Evolutionary conservation across 148 eudicot genomes (phyloP).

Genomic region (Amaranthus cruentus): DNA sequence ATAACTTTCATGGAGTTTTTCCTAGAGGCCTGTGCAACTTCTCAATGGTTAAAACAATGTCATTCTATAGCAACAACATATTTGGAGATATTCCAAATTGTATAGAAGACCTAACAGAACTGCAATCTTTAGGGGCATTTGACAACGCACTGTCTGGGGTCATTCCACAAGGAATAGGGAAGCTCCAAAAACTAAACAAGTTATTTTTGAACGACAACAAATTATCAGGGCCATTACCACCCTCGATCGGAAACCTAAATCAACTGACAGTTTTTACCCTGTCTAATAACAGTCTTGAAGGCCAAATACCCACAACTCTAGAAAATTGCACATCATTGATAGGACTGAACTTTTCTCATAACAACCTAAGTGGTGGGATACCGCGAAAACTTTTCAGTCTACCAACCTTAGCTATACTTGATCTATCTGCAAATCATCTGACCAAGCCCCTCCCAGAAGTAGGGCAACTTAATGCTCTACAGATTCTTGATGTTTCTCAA

Average conservation of each 20-base stretch:
- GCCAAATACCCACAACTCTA: slow-evolving; percentile 29
- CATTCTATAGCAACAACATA: slow-evolving; percentile 5
- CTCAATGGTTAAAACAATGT: slow-evolving; percentile 27
- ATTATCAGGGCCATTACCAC: slow-evolving; percentile 30
- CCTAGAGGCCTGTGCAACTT: slow-evolving; percentile 33
- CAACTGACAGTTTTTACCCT: slow-evolving; percentile 8
- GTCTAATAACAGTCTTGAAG: slow-evolving; percentile 21
- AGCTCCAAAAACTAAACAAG: slow-evolving; percentile 6
- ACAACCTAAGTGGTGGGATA: slow-evolving; percentile 26
- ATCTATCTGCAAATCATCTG: slow-evolving; percentile 22
- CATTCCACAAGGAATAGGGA: slow-evolving; percentile 31
- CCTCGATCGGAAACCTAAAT: slow-evolving; percentile 31
- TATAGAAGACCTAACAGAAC: slow-evolving; percentile 19
- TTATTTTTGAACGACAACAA: slow-evolving; percentile 11
- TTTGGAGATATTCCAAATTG: slow-evolving; percentile 30
- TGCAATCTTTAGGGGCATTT: neutral
- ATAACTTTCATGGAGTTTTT: slow-evolving; percentile 30
- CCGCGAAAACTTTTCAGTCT: slow-evolving; percentile 29
- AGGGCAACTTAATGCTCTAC: slow-evolving; percentile 23
- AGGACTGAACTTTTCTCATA: slow-evolving; percentile 14
- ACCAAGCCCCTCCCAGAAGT: slow-evolving; percentile 31
- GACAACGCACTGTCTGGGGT: slow-evolving; percentile 24
- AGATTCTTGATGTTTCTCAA: slow-evolving; percentile 8
- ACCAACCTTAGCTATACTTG: neutral
- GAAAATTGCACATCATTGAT: slow-evolving; percentile 28